Evolutionary conservation across 306 rosid species (phyloP).

Genomic region (Prunus fruticosa): DNA sequence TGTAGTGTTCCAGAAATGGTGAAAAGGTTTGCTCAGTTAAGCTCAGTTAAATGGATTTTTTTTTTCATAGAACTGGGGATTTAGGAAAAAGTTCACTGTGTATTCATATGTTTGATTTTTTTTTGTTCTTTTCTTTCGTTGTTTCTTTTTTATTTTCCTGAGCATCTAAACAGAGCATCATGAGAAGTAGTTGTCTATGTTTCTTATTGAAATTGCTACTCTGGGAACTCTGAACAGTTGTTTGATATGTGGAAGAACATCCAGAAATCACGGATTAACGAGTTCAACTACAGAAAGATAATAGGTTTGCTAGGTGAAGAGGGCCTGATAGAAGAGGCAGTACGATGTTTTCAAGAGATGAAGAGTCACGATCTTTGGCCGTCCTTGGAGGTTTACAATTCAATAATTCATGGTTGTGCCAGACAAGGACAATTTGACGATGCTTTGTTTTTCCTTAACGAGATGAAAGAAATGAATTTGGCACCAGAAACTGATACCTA

Average conservation of each 20-base stretch:
- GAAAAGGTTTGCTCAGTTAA: too few species aligned
- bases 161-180: not conserved
- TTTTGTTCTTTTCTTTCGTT: not conserved
- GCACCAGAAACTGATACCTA: slow-evolving; percentile 51
- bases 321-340: slow-evolving; percentile 52
- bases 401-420: slow-evolving; percentile 53
- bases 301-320: slow-evolving; percentile 50
- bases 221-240: slow-evolving; percentile 42
- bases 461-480: slow-evolving; percentile 50
- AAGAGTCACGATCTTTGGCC: slow-evolving; percentile 37
- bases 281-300: slow-evolving; percentile 52
- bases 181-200: not conserved
- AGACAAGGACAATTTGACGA: slow-evolving; percentile 41
- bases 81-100: not conserved
- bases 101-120: not conserved
- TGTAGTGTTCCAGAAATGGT: too few species aligned
- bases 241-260: slow-evolving; percentile 68
- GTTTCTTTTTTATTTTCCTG: not conserved
- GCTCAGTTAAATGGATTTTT: too few species aligned
- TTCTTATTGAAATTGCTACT: not conserved
- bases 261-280: slow-evolving; percentile 50
- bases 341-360: slow-evolving; percentile 50
- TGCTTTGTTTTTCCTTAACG: slow-evolving; percentile 43
- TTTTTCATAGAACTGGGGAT: too few species aligned
- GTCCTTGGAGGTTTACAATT: slow-evolving; percentile 51